A percentile compares a stretch with the other conserved stretches of the same genome.
These are phyloP conservation scores for Trichophyton equinum DNA, from an alignment of 2,329 filamentous ascomycete genomes.

Conservation along the genomic window DNA sequence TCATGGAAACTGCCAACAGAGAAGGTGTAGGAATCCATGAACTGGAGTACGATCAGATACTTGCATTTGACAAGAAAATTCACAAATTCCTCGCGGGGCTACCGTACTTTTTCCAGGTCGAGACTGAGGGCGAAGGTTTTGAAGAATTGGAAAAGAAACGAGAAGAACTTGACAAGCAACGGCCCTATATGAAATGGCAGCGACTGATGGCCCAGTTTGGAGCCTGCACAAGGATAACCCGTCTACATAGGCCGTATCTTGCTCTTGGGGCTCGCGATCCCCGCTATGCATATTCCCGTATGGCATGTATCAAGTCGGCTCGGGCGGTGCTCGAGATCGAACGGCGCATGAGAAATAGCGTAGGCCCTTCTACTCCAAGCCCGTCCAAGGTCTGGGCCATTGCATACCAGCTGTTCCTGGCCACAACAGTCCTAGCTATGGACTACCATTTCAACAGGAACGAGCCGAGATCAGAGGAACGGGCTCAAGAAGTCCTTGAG, in stretches of 20 bases:
- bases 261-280: slow-evolving; percentile 26
- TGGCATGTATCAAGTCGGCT: slow-evolving; percentile 28
- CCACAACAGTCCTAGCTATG: slow-evolving; percentile 28
- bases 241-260: slow-evolving; percentile 30
- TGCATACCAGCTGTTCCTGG: slow-evolving; percentile 32
- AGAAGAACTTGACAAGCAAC: slow-evolving; percentile 19
- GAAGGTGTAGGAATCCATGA: slow-evolving; percentile 19
- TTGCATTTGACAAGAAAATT: slow-evolving; percentile 27
- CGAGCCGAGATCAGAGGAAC: slow-evolving; percentile 24
- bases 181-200: slow-evolving; percentile 25
- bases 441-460: slow-evolving; percentile 32
- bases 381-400: slow-evolving; percentile 23
- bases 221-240: slow-evolving; percentile 26
- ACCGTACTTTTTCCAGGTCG: slow-evolving; percentile 28
- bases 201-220: slow-evolving; percentile 25
- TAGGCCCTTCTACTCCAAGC: slow-evolving; percentile 15
- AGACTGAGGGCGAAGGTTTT: slow-evolving; percentile 16
- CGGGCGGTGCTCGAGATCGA: slow-evolving; percentile 28
- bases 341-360: slow-evolving; percentile 6
- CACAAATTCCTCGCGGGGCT: slow-evolving; percentile 21
- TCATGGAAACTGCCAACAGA: slow-evolving; percentile 27
- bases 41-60: slow-evolving; percentile 27
- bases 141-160: slow-evolving; percentile 11
- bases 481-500: slow-evolving; percentile 26
- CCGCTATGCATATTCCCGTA: slow-evolving; percentile 27